A percentile compares a stretch with the other conserved stretches of the same genome.
phyloP scores from a whole-genome alignment of 2,329 filamentous ascomycete genomes.

The Exophiala sp. region DNA sequence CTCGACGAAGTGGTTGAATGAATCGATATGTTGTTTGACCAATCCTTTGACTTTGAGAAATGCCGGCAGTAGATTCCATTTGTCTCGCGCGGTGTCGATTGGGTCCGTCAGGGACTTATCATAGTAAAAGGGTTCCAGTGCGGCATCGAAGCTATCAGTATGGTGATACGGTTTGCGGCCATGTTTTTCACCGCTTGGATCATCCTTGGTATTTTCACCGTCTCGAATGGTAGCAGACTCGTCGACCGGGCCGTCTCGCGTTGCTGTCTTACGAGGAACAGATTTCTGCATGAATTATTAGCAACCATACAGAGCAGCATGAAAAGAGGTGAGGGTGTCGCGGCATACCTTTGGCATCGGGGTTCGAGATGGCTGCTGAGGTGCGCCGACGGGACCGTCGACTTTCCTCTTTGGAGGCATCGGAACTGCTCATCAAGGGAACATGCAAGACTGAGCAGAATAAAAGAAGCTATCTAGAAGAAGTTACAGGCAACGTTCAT shows the following conservation, averaged over 20 bases:
- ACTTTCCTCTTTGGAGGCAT: constrained; percentile 29
- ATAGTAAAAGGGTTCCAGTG: constrained; percentile 65
- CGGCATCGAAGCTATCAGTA: constrained; percentile 51
- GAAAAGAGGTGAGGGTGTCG: not conserved
- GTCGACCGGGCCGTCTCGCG: constrained; percentile 4
- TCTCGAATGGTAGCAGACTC: constrained; percentile 1
- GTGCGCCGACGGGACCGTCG: constrained; percentile 20
- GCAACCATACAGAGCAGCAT: not conserved
- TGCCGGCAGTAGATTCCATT: constrained; percentile 95
- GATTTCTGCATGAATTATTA: constrained; percentile 1
- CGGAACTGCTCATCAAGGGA: not conserved
- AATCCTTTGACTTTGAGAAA: constrained; percentile 96
- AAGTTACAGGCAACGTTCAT: too few relatives aligned
- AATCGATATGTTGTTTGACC: constrained; percentile 97
- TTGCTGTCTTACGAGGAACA: constrained; percentile 11
- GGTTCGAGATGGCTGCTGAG: constrained; percentile 14
- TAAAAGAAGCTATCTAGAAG: too few relatives aligned
- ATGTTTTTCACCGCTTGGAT: constrained; percentile 14
- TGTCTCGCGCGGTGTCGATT: constrained; percentile 69
- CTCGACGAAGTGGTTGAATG: constrained; percentile 97
- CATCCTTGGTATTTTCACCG: constrained; percentile 8
- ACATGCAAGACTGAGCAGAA: too few relatives aligned
- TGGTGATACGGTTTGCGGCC: constrained; percentile 17
- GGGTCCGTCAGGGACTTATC: constrained; percentile 62
- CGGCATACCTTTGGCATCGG: constrained; percentile 20